A percentile compares a stretch with the other conserved stretches of the same genome.
These are phyloP conservation scores for Saturnispora serradocipensis DNA, from an alignment of 805 yeast genomes.

Conservation along the genomic window DNA sequence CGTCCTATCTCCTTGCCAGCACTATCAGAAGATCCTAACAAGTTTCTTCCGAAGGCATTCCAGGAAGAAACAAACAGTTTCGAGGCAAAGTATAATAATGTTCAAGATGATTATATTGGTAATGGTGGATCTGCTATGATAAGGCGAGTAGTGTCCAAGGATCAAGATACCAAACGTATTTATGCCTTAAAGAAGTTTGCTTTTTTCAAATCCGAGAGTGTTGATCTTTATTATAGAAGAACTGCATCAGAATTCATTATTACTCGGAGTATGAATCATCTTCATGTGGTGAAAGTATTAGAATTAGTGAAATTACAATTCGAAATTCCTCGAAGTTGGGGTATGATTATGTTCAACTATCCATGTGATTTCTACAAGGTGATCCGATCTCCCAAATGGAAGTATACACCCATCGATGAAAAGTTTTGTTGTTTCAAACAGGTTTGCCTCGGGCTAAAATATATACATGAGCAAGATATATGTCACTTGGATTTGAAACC, in stretches of 20 bases:
- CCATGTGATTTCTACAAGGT: conserved; percentile 52
- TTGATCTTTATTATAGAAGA: conserved; percentile 54
- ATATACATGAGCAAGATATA: conserved; percentile 54
- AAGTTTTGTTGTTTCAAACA: conserved; percentile 65
- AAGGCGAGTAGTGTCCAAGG: conserved; percentile 33
- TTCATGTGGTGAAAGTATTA: conserved; percentile 51
- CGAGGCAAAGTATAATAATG: conserved; percentile 45
- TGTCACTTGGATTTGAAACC: conserved; percentile 73
- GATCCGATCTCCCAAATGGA: conserved; percentile 54
- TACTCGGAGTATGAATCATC: conserved; percentile 41
- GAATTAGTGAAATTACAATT: conserved; percentile 51
- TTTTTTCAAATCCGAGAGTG: conserved; percentile 34
- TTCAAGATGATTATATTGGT: conserved; percentile 39
- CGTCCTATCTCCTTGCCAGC: conserved; percentile 30
- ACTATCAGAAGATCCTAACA: conserved; percentile 61
- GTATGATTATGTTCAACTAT: conserved; percentile 59
- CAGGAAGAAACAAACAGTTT: conserved; percentile 40
- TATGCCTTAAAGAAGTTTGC: conserved; percentile 62
- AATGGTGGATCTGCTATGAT: conserved; percentile 69
- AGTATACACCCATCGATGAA: conserved; percentile 36
- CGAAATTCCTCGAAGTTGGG: conserved; percentile 63
- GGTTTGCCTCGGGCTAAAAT: conserved; percentile 50
- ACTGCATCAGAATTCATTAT: conserved; percentile 57
- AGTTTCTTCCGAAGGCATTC: conserved; percentile 45
- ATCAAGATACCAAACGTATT: conserved; percentile 26